These are phyloP conservation scores for Rosa lucieae DNA, from an alignment of 306 rosid species.

Conservation along the genomic window DNA sequence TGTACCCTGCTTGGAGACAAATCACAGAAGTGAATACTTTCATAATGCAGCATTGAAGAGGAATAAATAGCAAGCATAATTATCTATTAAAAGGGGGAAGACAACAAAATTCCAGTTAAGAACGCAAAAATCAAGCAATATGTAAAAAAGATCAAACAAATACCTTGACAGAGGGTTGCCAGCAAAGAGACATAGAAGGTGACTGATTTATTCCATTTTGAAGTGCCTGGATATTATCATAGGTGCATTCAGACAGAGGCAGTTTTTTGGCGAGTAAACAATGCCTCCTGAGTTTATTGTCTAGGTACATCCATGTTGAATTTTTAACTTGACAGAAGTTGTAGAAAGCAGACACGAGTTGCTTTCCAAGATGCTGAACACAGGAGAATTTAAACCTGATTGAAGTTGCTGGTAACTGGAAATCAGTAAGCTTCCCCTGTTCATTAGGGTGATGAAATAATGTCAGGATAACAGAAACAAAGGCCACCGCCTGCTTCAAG, in stretches of 20 bases:
- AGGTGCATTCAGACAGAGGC: slow-evolving; percentile 80
- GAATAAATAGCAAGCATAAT: neutral
- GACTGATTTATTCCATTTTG: slow-evolving; percentile 51
- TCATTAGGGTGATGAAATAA: slow-evolving; percentile 52
- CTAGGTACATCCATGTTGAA: slow-evolving; percentile 73
- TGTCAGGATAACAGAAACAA: slow-evolving; percentile 57
- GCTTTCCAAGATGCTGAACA: slow-evolving; percentile 52
- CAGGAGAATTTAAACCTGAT: slow-evolving; percentile 76
- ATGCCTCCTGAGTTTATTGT: slow-evolving; percentile 59
- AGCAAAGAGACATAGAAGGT: slow-evolving; percentile 28
- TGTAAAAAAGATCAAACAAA: slow-evolving; percentile 11
- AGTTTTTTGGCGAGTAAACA: slow-evolving; percentile 73
- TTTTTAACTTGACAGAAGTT: slow-evolving; percentile 58
- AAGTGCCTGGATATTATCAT: slow-evolving; percentile 77
- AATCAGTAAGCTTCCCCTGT: slow-evolving; percentile 45
- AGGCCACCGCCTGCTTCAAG: slow-evolving; percentile 63
- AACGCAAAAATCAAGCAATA: slow-evolving; percentile 11
- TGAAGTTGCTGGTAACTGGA: slow-evolving; percentile 76
- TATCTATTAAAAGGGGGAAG: neutral
- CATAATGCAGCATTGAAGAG: slow-evolving; percentile 19
- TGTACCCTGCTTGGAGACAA: slow-evolving; percentile 45
- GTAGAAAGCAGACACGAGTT: slow-evolving; percentile 69
- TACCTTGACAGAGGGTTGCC: slow-evolving; percentile 61
- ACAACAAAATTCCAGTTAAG: neutral
- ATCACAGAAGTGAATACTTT: slow-evolving; percentile 27